Base-by-base conservation (phyloP, 2,329 filamentous ascomycete genomes). In the Ophioceras dolichostomum region DNA sequence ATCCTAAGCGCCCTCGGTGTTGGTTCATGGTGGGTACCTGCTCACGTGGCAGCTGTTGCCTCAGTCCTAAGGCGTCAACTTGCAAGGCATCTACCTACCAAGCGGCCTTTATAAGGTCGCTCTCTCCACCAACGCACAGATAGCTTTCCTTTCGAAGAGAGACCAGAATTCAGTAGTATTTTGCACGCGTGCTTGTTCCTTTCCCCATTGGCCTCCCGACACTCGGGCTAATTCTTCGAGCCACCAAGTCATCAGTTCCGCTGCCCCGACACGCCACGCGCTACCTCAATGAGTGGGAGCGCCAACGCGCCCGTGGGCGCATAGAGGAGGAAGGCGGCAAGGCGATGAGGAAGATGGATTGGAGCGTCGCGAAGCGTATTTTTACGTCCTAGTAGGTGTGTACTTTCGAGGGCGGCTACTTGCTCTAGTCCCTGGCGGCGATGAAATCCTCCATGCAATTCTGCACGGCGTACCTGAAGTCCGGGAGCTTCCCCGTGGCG, bases 301-400 rank as follows among this genome's bases (percentile, higher is more conserved):
- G 70, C 18, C 64, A 73, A 39, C 68, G 79, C 28, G 77, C 83
- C 43, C 64, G 70, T 12, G 69, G 79, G 32, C 70, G 82, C 43
- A 88, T 89, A 50, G 70, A 81, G 45, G 70, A 76, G 37, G 61
- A 64, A 31, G 61, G 60, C 14, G 54, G 59, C 34, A 53, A 50
- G 34, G 59, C 59, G 3, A 42, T 48, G 2, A 56, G 57, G 2
- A 58, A 58, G 43, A 49, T 61, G 38, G 49, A 61, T 38, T 53
- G 51, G 47, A 45, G 47, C 22, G 54, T 64, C 16, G 42, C 63
- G 37, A 47, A 48, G 33, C 56, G 61, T 38, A 58, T 64, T 38
- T 55, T 59, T 38, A 43, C 43, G 1, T 58, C 56, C 2, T 66
- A 62, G 62, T 61, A 65, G 42, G 53, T 65, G 14, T 65, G 64